phyloP scores from a whole-genome alignment of 768 basidiomycete genomes.

The Kwoniella mangroviensis region DNA sequence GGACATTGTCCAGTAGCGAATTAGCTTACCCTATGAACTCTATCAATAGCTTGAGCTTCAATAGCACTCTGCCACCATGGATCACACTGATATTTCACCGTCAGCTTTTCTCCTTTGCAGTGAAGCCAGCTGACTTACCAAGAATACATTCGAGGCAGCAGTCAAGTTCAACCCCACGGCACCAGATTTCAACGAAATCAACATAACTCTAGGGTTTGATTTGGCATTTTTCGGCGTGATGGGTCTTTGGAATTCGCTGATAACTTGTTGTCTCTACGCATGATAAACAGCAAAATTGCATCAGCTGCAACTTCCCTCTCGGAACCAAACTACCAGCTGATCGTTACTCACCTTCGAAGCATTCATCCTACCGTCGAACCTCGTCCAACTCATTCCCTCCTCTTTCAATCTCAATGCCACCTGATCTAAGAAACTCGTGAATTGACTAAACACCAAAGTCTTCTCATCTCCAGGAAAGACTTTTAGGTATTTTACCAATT shows the following conservation, averaged over 20 bases:
- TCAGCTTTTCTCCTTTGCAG: neutral
- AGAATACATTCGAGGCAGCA: slow-evolving; percentile 75
- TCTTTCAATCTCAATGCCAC: slow-evolving; percentile 73
- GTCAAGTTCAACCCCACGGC: slow-evolving; percentile 86
- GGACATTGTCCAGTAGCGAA: neutral
- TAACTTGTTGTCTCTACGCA: slow-evolving; percentile 70
- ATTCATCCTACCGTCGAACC: slow-evolving; percentile 87
- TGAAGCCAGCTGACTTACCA: slow-evolving; percentile 43
- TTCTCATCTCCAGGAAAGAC: slow-evolving; percentile 74
- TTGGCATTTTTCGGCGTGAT: slow-evolving; percentile 10
- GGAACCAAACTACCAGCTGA: neutral
- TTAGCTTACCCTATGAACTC: slow-evolving; percentile 42
- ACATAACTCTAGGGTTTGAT: slow-evolving; percentile 74
- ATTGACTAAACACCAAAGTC: slow-evolving; percentile 86
- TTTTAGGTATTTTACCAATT: slow-evolving; percentile 72
- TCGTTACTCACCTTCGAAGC: slow-evolving; percentile 61
- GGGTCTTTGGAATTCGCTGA: slow-evolving; percentile 66
- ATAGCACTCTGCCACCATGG: slow-evolving; percentile 56
- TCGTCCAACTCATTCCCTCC: slow-evolving; percentile 72
- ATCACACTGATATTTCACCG: slow-evolving; percentile 34
- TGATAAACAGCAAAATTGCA: neutral
- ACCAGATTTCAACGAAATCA: slow-evolving; percentile 84
- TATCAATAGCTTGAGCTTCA: slow-evolving; percentile 49
- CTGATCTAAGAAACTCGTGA: slow-evolving; percentile 82
- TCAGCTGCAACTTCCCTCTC: neutral